phyloP scores from a whole-genome alignment of 2,329 filamentous ascomycete species.

The Grosmannia huntii region DNA sequence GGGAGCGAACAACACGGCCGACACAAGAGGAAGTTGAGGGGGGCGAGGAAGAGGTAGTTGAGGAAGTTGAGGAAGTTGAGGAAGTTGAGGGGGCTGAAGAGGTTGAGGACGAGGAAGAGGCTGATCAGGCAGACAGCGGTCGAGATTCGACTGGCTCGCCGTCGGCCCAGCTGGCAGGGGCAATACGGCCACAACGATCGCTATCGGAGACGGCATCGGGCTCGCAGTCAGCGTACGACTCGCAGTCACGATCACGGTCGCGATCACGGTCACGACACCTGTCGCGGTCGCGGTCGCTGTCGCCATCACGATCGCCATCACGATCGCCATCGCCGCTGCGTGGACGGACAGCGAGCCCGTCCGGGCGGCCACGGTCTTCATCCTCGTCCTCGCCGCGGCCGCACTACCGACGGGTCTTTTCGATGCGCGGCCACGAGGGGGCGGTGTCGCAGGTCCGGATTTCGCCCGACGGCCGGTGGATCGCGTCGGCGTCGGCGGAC shows the following conservation, averaged over 20 bases:
- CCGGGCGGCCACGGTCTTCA: too few relatives aligned
- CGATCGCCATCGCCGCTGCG: slow-evolving; percentile 15
- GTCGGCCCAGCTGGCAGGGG: slow-evolving; percentile 9
- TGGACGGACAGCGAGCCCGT: slow-evolving; percentile 4
- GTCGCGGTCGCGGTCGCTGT: slow-evolving; percentile 1
- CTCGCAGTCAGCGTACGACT: background rate
- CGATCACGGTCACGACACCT: slow-evolving; percentile 11
- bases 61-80: background rate
- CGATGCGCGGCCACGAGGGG: slow-evolving; percentile 64
- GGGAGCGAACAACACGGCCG: background rate
- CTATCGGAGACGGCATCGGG: background rate
- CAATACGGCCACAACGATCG: slow-evolving; percentile 1
- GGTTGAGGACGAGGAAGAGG: background rate
- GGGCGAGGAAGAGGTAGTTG: background rate
- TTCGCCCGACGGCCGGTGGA: slow-evolving; percentile 79
- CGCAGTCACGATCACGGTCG: background rate
- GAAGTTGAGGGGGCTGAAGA: background rate
- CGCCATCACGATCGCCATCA: slow-evolving; percentile 9
- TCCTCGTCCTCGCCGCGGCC: slow-evolving; percentile 31
- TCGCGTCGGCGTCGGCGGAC: slow-evolving; percentile 84
- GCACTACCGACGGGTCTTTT: slow-evolving; percentile 56
- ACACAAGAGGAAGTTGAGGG: background rate
- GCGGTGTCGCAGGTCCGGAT: slow-evolving; percentile 79
- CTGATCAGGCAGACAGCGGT: background rate
- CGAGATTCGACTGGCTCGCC: slow-evolving; percentile 7